phyloP scores from a whole-genome alignment of 345 rosid genomes.

The Clausena lansium region DNA sequence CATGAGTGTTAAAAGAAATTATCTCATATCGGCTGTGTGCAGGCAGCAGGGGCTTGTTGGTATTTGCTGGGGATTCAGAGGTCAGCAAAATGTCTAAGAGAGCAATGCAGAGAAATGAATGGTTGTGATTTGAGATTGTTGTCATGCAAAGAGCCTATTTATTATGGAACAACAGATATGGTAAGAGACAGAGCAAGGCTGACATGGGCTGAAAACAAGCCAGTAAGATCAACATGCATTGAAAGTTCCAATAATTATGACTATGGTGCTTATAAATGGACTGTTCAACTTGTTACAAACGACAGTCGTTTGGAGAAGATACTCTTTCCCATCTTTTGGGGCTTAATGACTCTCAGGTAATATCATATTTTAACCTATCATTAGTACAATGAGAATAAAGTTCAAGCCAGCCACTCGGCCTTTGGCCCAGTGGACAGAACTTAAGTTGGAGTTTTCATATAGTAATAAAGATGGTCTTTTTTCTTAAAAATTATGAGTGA shows the following conservation, averaged over 20 bases:
- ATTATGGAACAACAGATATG: slow-evolving; percentile 63
- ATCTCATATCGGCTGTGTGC: not conserved
- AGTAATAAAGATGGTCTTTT: no score
- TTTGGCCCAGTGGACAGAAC: no score
- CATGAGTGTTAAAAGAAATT: no score
- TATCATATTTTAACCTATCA: not conserved
- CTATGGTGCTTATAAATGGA: slow-evolving; percentile 92
- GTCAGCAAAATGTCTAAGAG: slow-evolving; percentile 70
- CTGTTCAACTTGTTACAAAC: slow-evolving; percentile 77
- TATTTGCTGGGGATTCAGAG: slow-evolving; percentile 89
- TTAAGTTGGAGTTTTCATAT: no score
- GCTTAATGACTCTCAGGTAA: slow-evolving; percentile 95
- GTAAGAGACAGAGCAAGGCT: slow-evolving; percentile 46
- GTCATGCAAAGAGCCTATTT: slow-evolving; percentile 70
- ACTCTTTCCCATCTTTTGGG: slow-evolving; percentile 94
- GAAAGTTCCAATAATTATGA: slow-evolving; percentile 51
- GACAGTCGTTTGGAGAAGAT: slow-evolving; percentile 85
- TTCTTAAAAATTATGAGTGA: no score
- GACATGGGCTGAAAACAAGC: slow-evolving; percentile 60
- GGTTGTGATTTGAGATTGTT: slow-evolving; percentile 54
- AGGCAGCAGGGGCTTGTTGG: slow-evolving; percentile 99
- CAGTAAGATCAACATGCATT: slow-evolving; percentile 58
- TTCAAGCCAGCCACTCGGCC: no score
- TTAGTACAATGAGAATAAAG: not conserved
- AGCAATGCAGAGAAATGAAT: slow-evolving; percentile 52